Base-by-base conservation (phyloP, 768 basidiomycete species). In the Megacollybia marginata region DNA sequence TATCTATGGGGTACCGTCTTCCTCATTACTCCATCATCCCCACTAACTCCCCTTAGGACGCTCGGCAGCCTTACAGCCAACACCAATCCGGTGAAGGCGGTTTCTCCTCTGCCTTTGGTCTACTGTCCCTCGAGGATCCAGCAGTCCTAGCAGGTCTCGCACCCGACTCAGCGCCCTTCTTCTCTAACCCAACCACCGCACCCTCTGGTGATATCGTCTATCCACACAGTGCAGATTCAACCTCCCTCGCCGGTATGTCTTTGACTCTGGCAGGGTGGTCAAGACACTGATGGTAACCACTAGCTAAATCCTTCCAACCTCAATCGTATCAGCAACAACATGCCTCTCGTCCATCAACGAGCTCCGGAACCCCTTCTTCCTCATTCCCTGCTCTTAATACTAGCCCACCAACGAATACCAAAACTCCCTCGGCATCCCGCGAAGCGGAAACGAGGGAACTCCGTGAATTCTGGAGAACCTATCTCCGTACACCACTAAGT, bases 41-140 rank as follows among this genome's bases (percentile, higher is more conserved):
- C 23, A 28, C 23, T 28, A 28, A 28, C 23, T 28, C 23, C 23
- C 23, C 23, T 28, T 28, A 28, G 23, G 23, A 28, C 23, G 6
- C 23, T 28, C 23, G 8, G 38, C 58, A 72, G 9, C 44, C 59
- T 2, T 51, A 53, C 50, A 20, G 59, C 23, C 49, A 69, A 55
- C 13, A 59, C 23, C 49, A 69, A 55, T 5, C 42, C 53, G 23
- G 53, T 52, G 71, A 75, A 50, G 69, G 66, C 23, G 71, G 67
- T 1, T 76, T 85, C 57, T 78, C 75, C 4, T 75, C 73, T 19
- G 83, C 82, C 1, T 89, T 91, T 59, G 88, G 85, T 8, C 71
- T 84, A 47, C 78, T 91, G 81, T 80, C 79, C 16, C 72, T 91
- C 46, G 87, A 88, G 50, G 88, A 90, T 58, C 78, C 81, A 1